A percentile compares a stretch with the other conserved stretches of the same genome.
Evolutionary conservation across 202 grass and related monocot genomes (phyloP).

Genomic region (Eragrostis tef): DNA sequence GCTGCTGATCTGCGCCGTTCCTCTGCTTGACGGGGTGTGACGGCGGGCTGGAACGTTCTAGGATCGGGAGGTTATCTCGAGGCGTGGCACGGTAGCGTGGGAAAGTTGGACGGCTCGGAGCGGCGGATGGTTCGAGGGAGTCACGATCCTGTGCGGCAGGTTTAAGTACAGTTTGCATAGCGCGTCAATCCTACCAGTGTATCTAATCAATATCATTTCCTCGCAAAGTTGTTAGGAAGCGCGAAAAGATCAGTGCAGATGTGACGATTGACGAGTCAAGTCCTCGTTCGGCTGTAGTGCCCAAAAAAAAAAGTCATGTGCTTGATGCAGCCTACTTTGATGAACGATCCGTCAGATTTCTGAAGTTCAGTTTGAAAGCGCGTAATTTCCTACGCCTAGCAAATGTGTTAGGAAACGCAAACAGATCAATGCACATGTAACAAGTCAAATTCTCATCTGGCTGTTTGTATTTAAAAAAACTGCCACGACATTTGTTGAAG

Average conservation of each 20-base stretch:
- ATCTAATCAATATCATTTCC: background rate
- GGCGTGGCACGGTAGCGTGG: background rate
- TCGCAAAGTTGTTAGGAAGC: background rate
- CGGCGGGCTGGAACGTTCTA: slow-evolving; percentile 37
- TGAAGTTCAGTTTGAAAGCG: too few relatives aligned
- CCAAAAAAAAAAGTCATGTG: too few relatives aligned
- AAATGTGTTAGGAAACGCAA: too few relatives aligned
- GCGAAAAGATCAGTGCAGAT: background rate
- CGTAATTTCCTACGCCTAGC: too few relatives aligned
- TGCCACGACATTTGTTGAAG: too few relatives aligned
- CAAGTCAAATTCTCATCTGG: background rate
- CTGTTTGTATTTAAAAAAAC: too few relatives aligned
- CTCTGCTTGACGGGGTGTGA: background rate
- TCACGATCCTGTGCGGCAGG: background rate
- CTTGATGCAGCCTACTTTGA: too few relatives aligned
- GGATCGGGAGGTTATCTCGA: slow-evolving; percentile 35
- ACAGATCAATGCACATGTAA: too few relatives aligned
- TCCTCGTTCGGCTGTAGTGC: background rate
- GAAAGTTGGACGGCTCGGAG: slow-evolving; percentile 34
- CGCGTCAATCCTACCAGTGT: too few relatives aligned
- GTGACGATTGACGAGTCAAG: background rate
- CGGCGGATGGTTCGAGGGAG: slow-evolving; percentile 21
- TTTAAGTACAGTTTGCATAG: background rate
- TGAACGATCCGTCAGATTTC: too few relatives aligned
- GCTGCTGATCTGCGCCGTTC: slow-evolving; percentile 7